Conservation (phyloP, 148 eudicot genomes). For the Persicaria tinctoria region DNA sequence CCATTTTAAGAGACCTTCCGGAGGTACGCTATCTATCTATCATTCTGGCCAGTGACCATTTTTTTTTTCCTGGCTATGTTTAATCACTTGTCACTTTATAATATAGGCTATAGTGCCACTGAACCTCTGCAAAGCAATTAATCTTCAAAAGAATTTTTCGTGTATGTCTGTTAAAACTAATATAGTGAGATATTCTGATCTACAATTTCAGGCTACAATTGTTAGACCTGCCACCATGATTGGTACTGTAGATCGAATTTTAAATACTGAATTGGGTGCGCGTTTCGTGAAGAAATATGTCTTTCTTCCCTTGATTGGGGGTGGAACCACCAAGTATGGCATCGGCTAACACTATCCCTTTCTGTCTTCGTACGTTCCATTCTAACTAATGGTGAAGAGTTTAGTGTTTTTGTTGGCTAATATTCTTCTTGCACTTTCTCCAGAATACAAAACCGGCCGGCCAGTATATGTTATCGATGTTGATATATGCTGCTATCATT, state of each 20-base stretch:
- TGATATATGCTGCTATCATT: constrained; percentile 71
- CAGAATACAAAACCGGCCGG: constrained; percentile 52
- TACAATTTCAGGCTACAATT: constrained; percentile 55
- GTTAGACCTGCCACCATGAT: no score
- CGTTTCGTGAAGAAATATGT: constrained; percentile 65
- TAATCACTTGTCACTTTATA: not conserved
- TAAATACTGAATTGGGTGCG: constrained; percentile 88
- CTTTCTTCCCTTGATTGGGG: constrained; percentile 76
- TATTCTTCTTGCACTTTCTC: not conserved
- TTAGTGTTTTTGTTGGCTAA: not conserved
- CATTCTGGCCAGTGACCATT: not conserved
- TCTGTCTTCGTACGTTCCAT: not conserved
- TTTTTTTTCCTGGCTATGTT: not conserved
- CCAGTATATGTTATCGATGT: constrained; percentile 81
- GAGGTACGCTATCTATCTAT: constrained; percentile 37
- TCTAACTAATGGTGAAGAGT: not conserved
- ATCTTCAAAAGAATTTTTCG: not conserved
- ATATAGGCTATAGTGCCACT: not conserved
- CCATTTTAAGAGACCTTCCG: no score
- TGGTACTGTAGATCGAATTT: constrained; percentile 86
- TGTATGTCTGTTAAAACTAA: not conserved
- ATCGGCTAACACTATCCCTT: not conserved
- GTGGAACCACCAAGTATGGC: constrained; percentile 80
- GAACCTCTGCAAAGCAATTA: not conserved
- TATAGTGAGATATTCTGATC: not conserved